Evolutionary conservation across 257 asterid genomes (phyloP).

Genomic region (Solanum infundibuliforme): DNA sequence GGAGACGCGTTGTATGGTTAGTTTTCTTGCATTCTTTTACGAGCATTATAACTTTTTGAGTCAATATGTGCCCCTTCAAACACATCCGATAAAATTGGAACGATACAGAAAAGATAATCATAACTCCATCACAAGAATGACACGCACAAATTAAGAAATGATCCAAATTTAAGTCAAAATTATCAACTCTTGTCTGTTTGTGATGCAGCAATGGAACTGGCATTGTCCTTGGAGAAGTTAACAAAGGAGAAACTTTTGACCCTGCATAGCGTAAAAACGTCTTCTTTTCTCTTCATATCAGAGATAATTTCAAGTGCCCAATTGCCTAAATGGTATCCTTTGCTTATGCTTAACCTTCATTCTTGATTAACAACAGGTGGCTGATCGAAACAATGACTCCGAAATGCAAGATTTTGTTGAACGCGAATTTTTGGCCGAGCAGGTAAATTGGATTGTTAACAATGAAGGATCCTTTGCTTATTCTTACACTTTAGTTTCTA

Average conservation of each 20-base stretch:
- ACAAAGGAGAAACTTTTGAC: constrained; percentile 49
- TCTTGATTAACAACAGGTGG: constrained; percentile 33
- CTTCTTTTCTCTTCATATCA: background rate
- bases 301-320: background rate
- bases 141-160: background rate
- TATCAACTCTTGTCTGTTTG: background rate
- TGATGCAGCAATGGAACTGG: constrained; percentile 74
- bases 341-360: background rate
- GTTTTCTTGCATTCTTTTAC: background rate
- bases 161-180: background rate
- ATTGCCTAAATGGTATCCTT: background rate
- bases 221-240: constrained; percentile 62
- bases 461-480: background rate
- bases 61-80: background rate
- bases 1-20: constrained; percentile 80
- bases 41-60: background rate
- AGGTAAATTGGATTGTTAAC: constrained; percentile 28
- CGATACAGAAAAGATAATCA: background rate
- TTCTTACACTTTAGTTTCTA: background rate
- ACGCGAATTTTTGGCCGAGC: constrained; percentile 56
- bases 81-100: background rate
- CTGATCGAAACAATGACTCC: constrained; percentile 47
- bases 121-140: background rate
- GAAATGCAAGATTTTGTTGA: constrained; percentile 63
- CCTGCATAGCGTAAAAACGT: constrained; percentile 37